Base-by-base conservation (phyloP, 345 rosid species). In the Sisymbrium altissimum region DNA sequence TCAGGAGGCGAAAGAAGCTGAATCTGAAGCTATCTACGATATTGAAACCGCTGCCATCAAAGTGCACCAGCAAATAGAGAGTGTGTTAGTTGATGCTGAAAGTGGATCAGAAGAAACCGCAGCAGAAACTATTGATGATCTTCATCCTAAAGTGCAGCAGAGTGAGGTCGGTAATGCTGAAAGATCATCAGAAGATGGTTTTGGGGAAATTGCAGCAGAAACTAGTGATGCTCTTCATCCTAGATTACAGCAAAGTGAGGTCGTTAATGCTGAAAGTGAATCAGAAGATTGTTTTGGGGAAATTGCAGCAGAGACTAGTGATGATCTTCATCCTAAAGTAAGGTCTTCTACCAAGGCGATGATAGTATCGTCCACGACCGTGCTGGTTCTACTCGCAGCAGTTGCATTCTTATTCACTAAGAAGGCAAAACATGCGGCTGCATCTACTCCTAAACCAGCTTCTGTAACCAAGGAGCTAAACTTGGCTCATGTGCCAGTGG, bases 361-460 rank as follows among this genome's bases (percentile, higher is more conserved):
- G 29, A 15, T 33, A 9, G 75, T 75, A 10, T 72, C 80, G 76
- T 49, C 82, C 63, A 72, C 79, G 9, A 70, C 80, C 17, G 59
- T 79, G 30, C 43, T 84, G 46, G 68, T 83, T 74, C 72, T 88
- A 50, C 65, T 83, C 8, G 83, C 82, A 67, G 75, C 54, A 12
- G 58, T 61, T 44, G 61, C 84, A 71, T 76, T 80, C 60, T 29
- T 77, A 44, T 61, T 56, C 60, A 2, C 67, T 62, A 87, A 64
- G 67, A 84, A 63, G 75, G 66, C 13, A 59, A 74, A 59, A 44
- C 23, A 19, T 11, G 57, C 32, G 44, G 39, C 54, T 66, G 66
- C 27, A 48, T 29, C 55, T 50, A 33, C 18, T 39, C 41, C 53
- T 52, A 11, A 18, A 71, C 68, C 48, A 27, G 32, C 17, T 1